Conservation (phyloP, 1,284 basidiomycete genomes). For the Microbotryum silenes-acaulis region DNA sequence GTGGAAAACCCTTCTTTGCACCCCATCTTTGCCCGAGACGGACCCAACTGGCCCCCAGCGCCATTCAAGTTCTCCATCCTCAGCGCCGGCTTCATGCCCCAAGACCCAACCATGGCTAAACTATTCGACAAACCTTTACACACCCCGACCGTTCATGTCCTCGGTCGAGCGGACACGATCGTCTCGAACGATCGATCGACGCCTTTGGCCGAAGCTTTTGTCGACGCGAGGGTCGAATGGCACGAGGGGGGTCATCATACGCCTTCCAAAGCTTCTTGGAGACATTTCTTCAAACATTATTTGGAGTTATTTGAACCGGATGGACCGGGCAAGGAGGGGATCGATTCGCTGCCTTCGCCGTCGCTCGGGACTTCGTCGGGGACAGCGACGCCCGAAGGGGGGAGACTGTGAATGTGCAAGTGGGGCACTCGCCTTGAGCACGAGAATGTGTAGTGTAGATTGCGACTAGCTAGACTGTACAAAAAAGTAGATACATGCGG, state of each 20-base stretch:
- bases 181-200: conserved; percentile 64
- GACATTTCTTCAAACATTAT: conserved; percentile 52
- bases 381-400: too few species aligned
- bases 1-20: conserved; percentile 39
- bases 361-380: neutral
- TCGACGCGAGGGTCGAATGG: conserved; percentile 54
- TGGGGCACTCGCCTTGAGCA: conserved; percentile 1
- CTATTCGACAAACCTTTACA: conserved; percentile 39
- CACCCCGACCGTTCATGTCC: conserved; percentile 68
- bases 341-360: conserved; percentile 9
- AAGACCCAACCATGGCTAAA: conserved; percentile 49
- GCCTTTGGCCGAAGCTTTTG: conserved; percentile 54
- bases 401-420: neutral
- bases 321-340: conserved; percentile 4
- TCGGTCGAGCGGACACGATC: conserved; percentile 71
- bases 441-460: conserved; percentile 15
- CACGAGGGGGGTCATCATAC: conserved; percentile 79
- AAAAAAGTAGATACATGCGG: too few species aligned
- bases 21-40: conserved; percentile 67
- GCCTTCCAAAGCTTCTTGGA: conserved; percentile 64
- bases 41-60: conserved; percentile 8
- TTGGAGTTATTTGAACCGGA: conserved; percentile 15
- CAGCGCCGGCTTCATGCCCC: conserved; percentile 58
- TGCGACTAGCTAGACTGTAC: too few species aligned
- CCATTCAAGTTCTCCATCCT: conserved; percentile 46